Base-by-base conservation (phyloP, 345 rosid species). In the Syzygium grande region DNA sequence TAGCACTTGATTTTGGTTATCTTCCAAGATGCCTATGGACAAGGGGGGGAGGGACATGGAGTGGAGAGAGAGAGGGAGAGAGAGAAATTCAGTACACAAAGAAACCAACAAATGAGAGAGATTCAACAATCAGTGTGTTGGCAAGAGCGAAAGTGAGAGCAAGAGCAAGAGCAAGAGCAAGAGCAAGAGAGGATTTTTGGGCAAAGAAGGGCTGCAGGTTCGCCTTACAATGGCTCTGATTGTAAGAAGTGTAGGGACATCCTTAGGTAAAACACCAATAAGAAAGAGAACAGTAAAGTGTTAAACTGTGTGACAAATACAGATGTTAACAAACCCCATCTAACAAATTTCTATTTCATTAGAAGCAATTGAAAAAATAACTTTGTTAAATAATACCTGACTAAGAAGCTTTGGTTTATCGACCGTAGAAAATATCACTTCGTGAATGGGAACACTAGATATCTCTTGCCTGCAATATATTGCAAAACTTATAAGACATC, bases 381-480 rank as follows among this genome's bases (percentile, higher is more conserved):
- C 25, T 68, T 30, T 54, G 85, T 65, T 84, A 55, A 89, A 65
- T 68, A 56, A 78, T 90, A 94, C 98, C 96, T 94, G 94, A 90
- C 97, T 94, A 88, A 94, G 96, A 91, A 94, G 93, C 93, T 95
- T 95, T 54, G 96, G 97, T 89, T 92, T 94, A 91, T 95, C 97
- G 84, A 91, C 86, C 5, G 96, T 92, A 86, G 95, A 95, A 93
- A 95, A 94, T 88, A 93, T 92, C 63, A 95, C 95, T 93, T 95
- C 97, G 86, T 95, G 96, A 86, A 92, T 89, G 52, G 93, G 94
- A 84, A 91, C 61, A 61, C 79, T 85, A 54, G 87, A 51, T 80
- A 58, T 51, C 80, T 90, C 92, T 88, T 90, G 90, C 94, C 98
- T 95, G 95, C 92, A 92, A 65, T 86, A 87, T 52, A 86, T 84